Base-by-base conservation (phyloP, 2,329 filamentous ascomycete genomes). In the Phaeosphaeriaceae sp. region DNA sequence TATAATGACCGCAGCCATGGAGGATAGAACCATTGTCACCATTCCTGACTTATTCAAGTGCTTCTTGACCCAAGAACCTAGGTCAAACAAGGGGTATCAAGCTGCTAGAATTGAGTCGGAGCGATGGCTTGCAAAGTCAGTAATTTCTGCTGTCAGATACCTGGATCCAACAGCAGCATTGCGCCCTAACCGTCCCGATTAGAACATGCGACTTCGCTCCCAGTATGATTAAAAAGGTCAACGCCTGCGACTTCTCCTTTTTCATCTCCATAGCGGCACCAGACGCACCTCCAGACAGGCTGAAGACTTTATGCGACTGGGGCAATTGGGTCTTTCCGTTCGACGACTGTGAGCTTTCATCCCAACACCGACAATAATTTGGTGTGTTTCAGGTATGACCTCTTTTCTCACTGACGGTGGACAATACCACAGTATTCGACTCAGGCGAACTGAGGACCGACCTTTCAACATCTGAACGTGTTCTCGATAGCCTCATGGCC, bases 221-320 rank as follows among this genome's bases (percentile, higher is more conserved):
- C 48, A 41, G 21, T 22, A 51, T 51, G 48, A 31, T 31, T n/a
- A 51, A 42, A 40, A 51, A 51, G 20, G 48, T 51, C 24, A 40
- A 51, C 48, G 48, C 48, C 33, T 51, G 48, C 48, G 48, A 51
- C 20, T 51, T 51, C 33, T 51, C 48, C 17, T 51, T n/a, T 31
- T 51, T 51, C 48, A 51, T 42, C 31, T 51, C 48, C n/a, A 51
- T 51, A 31, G 48, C 48, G 31, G 48, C 48, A 33, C 48, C 48
- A 42, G 48, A 51, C 27, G 48, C 48, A 20, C 31, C 48, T 20
- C 19, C 33, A 25, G 33, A 51, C 33, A 51, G 48, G 48, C 40
- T 51, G 48, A 51, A 51, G 33, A 51, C 48, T 33, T n/a, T 51
- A 25, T 51, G 48, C 48, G 48, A 51, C 31, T 51, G 48, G 48